Percentiles rank a stretch among this genome's conserved stretches.
Conservation (phyloP, 2,329 filamentous ascomycete species). For the Gaeumannomyces sp. region DNA sequence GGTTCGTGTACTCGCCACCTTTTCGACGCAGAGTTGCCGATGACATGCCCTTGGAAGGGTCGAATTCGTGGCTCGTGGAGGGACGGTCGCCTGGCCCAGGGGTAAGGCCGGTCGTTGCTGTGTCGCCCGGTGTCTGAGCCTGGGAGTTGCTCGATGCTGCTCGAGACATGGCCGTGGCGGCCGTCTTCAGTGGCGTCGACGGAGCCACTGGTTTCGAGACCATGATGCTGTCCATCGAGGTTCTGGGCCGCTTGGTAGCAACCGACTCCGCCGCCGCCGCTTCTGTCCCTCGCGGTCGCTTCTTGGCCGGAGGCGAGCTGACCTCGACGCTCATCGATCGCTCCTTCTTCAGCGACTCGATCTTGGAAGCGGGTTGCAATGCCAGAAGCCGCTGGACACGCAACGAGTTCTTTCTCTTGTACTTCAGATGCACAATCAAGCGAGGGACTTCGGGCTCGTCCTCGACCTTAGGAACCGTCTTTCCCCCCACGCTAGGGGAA, state of each 20-base stretch:
- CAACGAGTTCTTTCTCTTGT: constrained; percentile 41
- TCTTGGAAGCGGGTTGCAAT: constrained; percentile 33
- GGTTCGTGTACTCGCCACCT: constrained; percentile 29
- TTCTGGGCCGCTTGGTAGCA: constrained; percentile 28
- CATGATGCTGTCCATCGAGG: constrained; percentile 29
- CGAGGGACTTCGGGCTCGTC: constrained; percentile 25
- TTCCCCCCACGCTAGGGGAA: constrained; percentile 29
- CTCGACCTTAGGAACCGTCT: constrained; percentile 26
- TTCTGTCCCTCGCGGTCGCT: constrained; percentile 37
- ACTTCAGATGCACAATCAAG: constrained; percentile 40
- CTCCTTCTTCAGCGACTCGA: constrained; percentile 33
- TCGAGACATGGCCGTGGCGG: constrained; percentile 42
- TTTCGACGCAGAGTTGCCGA: constrained; percentile 28
- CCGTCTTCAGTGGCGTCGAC: constrained; percentile 44
- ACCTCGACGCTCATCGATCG: constrained; percentile 37
- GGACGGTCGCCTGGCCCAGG: constrained; percentile 34
- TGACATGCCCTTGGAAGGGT: constrained; percentile 20
- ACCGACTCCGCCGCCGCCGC: constrained; percentile 25
- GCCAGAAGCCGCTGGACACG: constrained; percentile 41
- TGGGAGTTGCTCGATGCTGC: constrained; percentile 48
- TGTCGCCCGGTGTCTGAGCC: constrained; percentile 43
- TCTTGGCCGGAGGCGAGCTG: constrained; percentile 35
- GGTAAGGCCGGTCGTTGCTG: constrained; percentile 29
- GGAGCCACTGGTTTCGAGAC: constrained; percentile 30
- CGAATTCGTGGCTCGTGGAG: constrained; percentile 28